Base-by-base conservation (phyloP, 306 rosid genomes). In the Casuarina glauca region DNA sequence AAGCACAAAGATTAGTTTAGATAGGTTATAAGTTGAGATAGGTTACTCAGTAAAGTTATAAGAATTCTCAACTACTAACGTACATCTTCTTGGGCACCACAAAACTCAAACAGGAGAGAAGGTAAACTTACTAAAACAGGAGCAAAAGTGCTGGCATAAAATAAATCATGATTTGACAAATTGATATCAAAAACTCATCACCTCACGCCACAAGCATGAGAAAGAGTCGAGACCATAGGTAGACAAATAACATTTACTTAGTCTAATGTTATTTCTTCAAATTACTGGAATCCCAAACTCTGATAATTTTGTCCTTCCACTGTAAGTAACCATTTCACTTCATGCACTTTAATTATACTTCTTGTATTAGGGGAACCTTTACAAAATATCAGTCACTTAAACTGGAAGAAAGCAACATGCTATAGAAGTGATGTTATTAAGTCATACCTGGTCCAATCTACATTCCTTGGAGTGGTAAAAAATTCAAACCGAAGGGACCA, bases 401-500 rank as follows among this genome's bases (percentile, higher is more conserved):
- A 26, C 6, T 4, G 9, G 39, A 0, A 70, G 0, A 46, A 69
- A 82, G 57, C 3, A 26, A 75, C 43, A 36, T 10, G 1, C 32
- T 9, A 16, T 12, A 9, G 48, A 16, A 19, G 80, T 42, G 49
- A 77, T 26, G 20, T 55, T 45, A 69, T 52, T 74, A 77, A 63
- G 68, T 51, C 82, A 66, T 88, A 96, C 98, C 89, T 91, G 74
- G 89, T 84, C 98, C 97, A 93, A 79, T 96, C 92, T 58, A 91
- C 81, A 84, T 85, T 87, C 89, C 89, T 96, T 8, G 96, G 99
- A 69, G 97, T 93, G 80, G 96, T 93, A 78, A 85, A 89, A 86
- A 96, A 93, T 79, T 96, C 99, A 82, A 96, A 96, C 49, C 99
- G 96, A 79, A 96, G 99, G 69, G 87, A 92, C 99, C 99, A 96